Percentiles rank a stretch among this genome's conserved stretches.
phyloP scores from a whole-genome alignment of 352 stramenopile species.

The Phytophthora idaei region DNA sequence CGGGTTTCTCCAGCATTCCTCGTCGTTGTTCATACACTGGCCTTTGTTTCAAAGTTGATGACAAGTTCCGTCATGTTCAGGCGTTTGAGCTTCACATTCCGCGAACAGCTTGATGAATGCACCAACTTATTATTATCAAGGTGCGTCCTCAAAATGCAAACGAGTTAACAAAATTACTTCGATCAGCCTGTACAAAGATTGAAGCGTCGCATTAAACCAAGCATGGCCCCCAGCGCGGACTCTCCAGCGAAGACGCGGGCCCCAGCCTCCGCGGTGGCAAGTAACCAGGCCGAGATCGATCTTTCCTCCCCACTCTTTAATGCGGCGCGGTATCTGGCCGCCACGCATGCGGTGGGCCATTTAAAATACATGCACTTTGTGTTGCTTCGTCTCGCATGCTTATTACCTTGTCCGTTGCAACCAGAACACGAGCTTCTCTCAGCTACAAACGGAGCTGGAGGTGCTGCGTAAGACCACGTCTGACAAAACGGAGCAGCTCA shows the following conservation, averaged over 20 bases:
- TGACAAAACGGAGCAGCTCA: slow-evolving; percentile 87
- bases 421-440: slow-evolving; percentile 67
- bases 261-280: neutral
- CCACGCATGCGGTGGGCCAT: slow-evolving; percentile 64
- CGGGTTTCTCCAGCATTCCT: too few relatives aligned
- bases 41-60: too few relatives aligned
- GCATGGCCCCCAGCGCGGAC: slow-evolving; percentile 17
- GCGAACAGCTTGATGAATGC: too few relatives aligned
- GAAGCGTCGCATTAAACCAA: slow-evolving; percentile 16
- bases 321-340: slow-evolving; percentile 61
- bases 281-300: slow-evolving; percentile 46
- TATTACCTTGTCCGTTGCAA: neutral
- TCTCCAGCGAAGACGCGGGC: slow-evolving; percentile 3
- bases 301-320: slow-evolving; percentile 68
- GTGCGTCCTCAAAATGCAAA: neutral
- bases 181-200: slow-evolving; percentile 2
- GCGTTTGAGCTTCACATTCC: too few relatives aligned
- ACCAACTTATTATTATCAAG: too few relatives aligned
- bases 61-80: too few relatives aligned
- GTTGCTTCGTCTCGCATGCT: neutral
- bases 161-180: neutral
- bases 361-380: neutral
- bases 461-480: slow-evolving; percentile 76
- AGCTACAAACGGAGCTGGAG: slow-evolving; percentile 66
- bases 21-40: too few relatives aligned